Base-by-base conservation (phyloP, 2,329 filamentous ascomycete genomes). In the Ascocoryne sarcoides region DNA sequence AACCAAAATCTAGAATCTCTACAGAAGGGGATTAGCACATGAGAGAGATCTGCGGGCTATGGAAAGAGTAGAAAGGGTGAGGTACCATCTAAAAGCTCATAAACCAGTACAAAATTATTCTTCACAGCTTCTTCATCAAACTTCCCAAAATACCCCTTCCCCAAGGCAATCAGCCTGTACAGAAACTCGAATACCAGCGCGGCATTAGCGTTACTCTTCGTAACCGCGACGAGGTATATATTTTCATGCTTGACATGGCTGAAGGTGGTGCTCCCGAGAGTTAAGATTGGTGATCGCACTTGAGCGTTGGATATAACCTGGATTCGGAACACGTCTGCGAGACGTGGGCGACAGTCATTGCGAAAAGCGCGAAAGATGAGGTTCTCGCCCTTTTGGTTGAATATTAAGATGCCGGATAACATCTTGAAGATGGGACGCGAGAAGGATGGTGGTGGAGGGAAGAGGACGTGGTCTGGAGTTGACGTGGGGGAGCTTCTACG, bases 221-320 rank as follows among this genome's bases (percentile, higher is more conserved):
- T 96, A 55, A 98, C 85, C 14, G 90, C 92, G 40, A 96, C 90
- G 54, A 98, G 67, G 65, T 96, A 98, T 61, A 98, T 95, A 63
- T 98, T 98, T 62, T 98, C 92, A 67, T 95, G 90, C 65, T 95
- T 95, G 66, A 98, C 90, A 79, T 98, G 92, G 71, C 88, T 95
- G 66, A 98, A 98, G 34, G 93, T 98, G 42, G 92, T 98, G 62
- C 87, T 95, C 50, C 93, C 92, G 43, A 98, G 79, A 4, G 92
- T 98, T 56, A 98, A 73, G 65, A 98, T 96, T 44, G 92, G 92
- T 52, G 92, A 96, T 53, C 93, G 87, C 45, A 98, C 92, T 64
- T 95, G 88, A 39, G 92, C 82, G 63, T 98, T 98, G 56, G 88
- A 95, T 63, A 98, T 96, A 68, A 98, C 90, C 62, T 98, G 92